Percentiles rank a stretch among this genome's conserved stretches.
Conservation (phyloP, 1,139 yeast genomes). For the Saccharomyces hybrid region DNA sequence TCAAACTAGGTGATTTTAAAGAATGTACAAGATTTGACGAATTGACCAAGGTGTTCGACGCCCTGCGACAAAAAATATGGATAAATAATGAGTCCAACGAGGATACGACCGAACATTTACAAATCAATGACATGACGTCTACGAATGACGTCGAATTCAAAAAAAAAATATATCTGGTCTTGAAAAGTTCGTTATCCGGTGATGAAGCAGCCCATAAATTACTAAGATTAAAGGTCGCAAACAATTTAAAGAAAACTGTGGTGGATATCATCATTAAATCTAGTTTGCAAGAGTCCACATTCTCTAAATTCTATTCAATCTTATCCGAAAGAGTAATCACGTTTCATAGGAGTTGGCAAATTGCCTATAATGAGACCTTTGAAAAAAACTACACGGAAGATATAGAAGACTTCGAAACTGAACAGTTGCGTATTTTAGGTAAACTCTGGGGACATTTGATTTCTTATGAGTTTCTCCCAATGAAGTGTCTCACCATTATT, state of each 20-base stretch:
- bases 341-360: conserved; percentile 48
- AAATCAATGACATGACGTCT: conserved; percentile 56
- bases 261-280: conserved; percentile 75
- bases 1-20: not conserved
- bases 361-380: conserved; percentile 47
- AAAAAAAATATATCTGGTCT: conserved; percentile 67
- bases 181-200: conserved; percentile 89
- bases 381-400: conserved; percentile 44
- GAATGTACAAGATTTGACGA: not conserved
- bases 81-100: not conserved
- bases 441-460: conserved; percentile 81
- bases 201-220: conserved; percentile 92
- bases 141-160: conserved; percentile 55
- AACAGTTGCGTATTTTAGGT: conserved; percentile 71
- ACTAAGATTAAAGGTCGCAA: conserved; percentile 41
- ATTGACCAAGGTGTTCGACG: not conserved
- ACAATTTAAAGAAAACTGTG: conserved; percentile 39
- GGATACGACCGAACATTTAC: not conserved
- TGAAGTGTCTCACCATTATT: conserved; percentile 49
- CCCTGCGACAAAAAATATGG: not conserved
- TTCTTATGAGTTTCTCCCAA: conserved; percentile 60
- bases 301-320: conserved; percentile 77
- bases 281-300: conserved; percentile 81
- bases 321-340: conserved; percentile 62
- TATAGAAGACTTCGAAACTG: conserved; percentile 63